Evolutionary conservation across 257 asterid species (phyloP), one percentile per base, ranked within the genome.

Genomic region (Osmanthus fragrans): DNA sequence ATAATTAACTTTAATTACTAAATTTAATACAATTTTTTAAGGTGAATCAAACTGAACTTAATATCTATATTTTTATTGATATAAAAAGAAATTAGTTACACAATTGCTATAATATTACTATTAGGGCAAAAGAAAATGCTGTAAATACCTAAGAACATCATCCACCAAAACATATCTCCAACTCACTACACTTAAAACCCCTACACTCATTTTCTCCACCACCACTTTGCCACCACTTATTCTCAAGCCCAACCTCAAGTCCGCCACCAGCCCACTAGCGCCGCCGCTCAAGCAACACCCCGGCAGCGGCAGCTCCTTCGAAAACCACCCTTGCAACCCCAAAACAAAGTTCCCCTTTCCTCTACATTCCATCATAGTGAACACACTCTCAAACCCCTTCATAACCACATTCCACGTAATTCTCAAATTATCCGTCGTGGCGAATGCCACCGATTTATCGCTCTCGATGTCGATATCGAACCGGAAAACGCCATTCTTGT

Each of bases 301-400:
- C 3, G 92, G 54, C 75, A 85, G 25, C 70, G 97, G 99, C n/a
- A 94, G 86, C 89, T 90, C 99, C 89, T 90, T 89, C 7, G 97
- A 90, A 60, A 91, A 91, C 97, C 97, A 92, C 73, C 94, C 99
- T 80, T 92, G 95, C 80, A 89, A 58, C 21, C 99, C 97, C 87
- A 90, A n/a, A 2, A 92, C 89, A 56, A 89, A 89, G 15, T 85
- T 85, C 68, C 97, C 97, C 23, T 82, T 91, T 65, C 96, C 99
- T 72, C 33, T 70, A n/a, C 97, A 89, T 23, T 94, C 94, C 95
- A 92, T 87, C 92, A 90, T 79, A 3, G 84, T 89, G 16, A 94
- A 94, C 70, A 83, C 89, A 3, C 94, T 83, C 33, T 73, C 71
- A 29, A 85, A 88, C 16, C 92, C 97, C 10, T 80, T 79, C 88